These are phyloP conservation scores for Lathyrus aphaca DNA, from an alignment of 306 rosid genomes.

Conservation along the genomic window DNA sequence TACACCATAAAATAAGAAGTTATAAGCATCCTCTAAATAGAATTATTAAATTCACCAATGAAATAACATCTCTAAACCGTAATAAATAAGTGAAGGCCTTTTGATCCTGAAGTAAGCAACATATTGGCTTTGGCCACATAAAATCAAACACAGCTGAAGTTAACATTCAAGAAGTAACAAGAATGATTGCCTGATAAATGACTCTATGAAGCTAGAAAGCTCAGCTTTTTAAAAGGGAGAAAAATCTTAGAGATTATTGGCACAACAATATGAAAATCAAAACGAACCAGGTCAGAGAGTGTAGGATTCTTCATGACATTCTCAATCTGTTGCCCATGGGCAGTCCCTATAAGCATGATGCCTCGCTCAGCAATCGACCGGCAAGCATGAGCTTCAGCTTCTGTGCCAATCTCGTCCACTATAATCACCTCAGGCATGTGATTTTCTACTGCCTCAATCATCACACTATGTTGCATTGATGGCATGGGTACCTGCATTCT, in stretches of 20 bases:
- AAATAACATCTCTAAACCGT: conserved; percentile 4
- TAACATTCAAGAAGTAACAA: conserved; percentile 18
- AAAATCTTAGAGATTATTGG: conserved; percentile 1
- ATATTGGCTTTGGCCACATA: conserved; percentile 25
- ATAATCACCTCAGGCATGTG: conserved; percentile 80
- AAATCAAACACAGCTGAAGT: conserved; percentile 31
- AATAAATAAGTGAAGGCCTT: conserved; percentile 16
- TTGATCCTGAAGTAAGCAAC: conserved; percentile 26
- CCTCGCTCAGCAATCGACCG: conserved; percentile 72
- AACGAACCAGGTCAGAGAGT: conserved; percentile 69
- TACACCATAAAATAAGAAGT: conserved; percentile 9
- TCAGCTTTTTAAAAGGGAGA: conserved; percentile 27
- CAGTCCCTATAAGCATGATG: conserved; percentile 77
- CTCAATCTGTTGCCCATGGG: conserved; percentile 66
- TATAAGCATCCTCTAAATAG: conserved; percentile 20
- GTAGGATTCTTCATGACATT: conserved; percentile 65
- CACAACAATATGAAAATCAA: conserved; percentile 36
- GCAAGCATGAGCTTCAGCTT: conserved; percentile 74
- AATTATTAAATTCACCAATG: conserved; percentile 6
- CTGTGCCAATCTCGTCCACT: conserved; percentile 76
- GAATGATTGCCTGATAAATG: conserved; percentile 9
- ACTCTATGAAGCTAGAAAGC: conserved; percentile 21
- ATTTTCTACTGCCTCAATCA: conserved; percentile 79
- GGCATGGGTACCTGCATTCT: conserved; percentile 75
- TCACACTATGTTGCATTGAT: conserved; percentile 70